Conservation (phyloP, 805 yeast genomes). For the Metschnikowia shivogae region DNA sequence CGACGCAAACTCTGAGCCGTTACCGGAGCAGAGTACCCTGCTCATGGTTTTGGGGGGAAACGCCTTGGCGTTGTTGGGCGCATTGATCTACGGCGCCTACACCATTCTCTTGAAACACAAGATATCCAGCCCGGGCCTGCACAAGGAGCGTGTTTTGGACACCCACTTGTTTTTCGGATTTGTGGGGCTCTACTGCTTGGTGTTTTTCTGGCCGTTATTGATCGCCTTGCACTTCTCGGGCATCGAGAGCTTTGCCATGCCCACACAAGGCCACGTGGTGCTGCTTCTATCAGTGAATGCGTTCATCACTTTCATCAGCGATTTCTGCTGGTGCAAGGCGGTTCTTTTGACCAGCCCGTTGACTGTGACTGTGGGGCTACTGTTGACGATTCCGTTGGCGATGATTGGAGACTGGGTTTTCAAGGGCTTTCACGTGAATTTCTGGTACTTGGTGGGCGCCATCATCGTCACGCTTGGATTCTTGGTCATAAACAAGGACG, state of each 20-base stretch:
- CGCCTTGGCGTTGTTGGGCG: constrained; percentile 74
- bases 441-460: constrained; percentile 76
- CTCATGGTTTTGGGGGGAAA: constrained; percentile 58
- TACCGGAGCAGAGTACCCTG: constrained; percentile 11
- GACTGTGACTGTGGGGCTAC: constrained; percentile 91
- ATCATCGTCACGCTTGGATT: constrained; percentile 75
- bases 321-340: constrained; percentile 94
- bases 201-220: constrained; percentile 80
- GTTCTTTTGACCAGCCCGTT: constrained; percentile 90
- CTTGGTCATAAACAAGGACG: constrained; percentile 75
- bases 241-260: constrained; percentile 69
- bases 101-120: constrained; percentile 76
- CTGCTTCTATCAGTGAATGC: constrained; percentile 61
- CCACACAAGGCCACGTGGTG: constrained; percentile 50
- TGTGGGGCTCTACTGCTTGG: constrained; percentile 79
- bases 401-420: constrained; percentile 84
- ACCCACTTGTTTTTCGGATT: constrained; percentile 91
- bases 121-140: constrained; percentile 41
- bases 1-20: constrained; percentile 35
- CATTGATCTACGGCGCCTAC: constrained; percentile 86
- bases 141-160: constrained; percentile 70
- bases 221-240: constrained; percentile 59
- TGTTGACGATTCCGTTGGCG: constrained; percentile 87
- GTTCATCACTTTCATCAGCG: constrained; percentile 76
- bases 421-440: constrained; percentile 57